Conservation (phyloP, 2,329 filamentous ascomycete species). For the Fusarium globosum region DNA sequence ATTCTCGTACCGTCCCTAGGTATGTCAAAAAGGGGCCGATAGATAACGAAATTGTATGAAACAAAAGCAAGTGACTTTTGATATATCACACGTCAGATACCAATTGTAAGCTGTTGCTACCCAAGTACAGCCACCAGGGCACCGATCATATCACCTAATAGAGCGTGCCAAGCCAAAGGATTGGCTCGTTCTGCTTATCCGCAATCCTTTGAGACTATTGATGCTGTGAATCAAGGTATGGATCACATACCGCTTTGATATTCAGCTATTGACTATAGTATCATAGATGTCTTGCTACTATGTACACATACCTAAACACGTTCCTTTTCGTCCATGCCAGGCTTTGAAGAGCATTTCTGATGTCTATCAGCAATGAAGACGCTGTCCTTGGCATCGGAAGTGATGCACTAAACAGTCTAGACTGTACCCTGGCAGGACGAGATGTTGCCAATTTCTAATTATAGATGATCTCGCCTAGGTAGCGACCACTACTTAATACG, state of each 20-base stretch:
- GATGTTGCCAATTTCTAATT: constrained; percentile 24
- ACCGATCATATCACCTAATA: neutral
- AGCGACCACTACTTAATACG: constrained; percentile 2
- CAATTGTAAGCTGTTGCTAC: neutral
- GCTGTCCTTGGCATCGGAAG: constrained; percentile 22
- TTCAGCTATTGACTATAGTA: neutral
- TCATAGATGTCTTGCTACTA: neutral
- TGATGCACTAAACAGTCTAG: neutral
- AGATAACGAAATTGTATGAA: neutral
- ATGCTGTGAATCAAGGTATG: neutral
- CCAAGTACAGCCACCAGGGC: neutral
- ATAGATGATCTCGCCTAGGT: constrained; percentile 28
- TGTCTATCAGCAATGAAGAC: constrained; percentile 6
- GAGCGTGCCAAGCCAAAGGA: constrained; percentile 1
- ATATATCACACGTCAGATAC: neutral
- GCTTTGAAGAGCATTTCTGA: neutral
- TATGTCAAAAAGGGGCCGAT: neutral
- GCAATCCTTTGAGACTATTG: neutral
- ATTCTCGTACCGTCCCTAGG: neutral
- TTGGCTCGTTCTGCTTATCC: neutral
- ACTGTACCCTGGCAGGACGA: neutral
- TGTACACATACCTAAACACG: neutral
- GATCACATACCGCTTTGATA: constrained; percentile 24
- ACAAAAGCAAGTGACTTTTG: neutral
- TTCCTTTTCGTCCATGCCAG: neutral